Evolutionary conservation across 2,329 filamentous ascomycete genomes (phyloP).

Genomic region (Claviceps sp.): DNA sequence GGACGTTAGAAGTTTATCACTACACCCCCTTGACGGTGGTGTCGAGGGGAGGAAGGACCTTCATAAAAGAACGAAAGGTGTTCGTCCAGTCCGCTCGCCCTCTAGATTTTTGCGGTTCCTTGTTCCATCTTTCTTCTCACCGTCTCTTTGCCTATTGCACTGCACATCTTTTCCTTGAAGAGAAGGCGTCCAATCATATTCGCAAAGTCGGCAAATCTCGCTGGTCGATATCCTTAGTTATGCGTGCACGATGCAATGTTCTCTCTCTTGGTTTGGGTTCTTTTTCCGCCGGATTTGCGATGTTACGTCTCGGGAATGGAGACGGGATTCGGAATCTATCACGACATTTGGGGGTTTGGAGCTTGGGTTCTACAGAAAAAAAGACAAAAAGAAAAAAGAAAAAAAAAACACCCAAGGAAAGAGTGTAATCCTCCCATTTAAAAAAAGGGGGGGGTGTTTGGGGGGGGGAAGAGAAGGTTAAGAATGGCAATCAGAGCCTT

Average conservation of each 20-base stretch:
- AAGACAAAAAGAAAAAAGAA: no score
- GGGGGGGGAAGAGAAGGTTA: background rate
- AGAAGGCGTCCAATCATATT: background rate
- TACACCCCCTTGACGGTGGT: background rate
- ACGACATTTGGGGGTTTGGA: conserved; percentile 4
- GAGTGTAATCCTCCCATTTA: no score
- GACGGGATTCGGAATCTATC: background rate
- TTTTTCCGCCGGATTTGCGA: background rate
- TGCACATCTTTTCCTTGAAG: conserved; percentile 5
- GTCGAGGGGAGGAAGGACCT: no score
- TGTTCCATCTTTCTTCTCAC: background rate
- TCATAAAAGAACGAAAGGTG: no score
- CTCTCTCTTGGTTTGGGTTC: background rate
- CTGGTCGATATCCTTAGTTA: conserved; percentile 5
- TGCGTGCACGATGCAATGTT: conserved; percentile 3
- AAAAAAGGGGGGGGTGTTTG: no score
- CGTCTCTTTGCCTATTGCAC: background rate
- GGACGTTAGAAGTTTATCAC: conserved; percentile 12
- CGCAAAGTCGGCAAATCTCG: conserved; percentile 3
- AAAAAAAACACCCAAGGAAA: no score
- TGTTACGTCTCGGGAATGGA: background rate
- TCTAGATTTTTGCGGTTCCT: background rate
- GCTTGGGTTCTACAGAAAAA: no score
- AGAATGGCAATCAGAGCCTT: conserved; percentile 4
- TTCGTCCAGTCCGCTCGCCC: no score